phyloP scores from a whole-genome alignment of 257 asterid species.

The Nicotiana sylvestris region DNA sequence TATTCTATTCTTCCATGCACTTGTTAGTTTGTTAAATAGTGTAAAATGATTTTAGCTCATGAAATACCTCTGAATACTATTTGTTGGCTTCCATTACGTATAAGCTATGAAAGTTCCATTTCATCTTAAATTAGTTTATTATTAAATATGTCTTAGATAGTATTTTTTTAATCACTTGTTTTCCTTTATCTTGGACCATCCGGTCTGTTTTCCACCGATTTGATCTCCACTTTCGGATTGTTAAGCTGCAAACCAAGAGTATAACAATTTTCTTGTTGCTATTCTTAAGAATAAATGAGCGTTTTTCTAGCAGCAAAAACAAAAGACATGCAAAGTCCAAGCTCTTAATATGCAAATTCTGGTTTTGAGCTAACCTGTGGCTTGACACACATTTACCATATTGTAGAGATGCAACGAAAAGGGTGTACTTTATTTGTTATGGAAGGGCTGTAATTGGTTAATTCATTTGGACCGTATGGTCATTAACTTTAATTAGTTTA shows the following conservation, averaged over 20 bases:
- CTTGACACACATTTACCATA: background rate
- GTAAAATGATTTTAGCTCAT: too few species aligned
- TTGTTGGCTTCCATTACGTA: too few species aligned
- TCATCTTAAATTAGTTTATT: too few species aligned
- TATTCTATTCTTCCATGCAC: too few species aligned
- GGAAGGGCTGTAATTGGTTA: too few species aligned
- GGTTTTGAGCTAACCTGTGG: too few species aligned
- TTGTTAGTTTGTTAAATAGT: too few species aligned
- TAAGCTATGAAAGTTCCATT: too few species aligned
- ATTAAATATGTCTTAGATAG: too few species aligned
- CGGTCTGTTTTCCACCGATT: conserved; percentile 83
- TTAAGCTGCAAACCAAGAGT: conserved; percentile 46
- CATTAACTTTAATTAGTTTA: too few species aligned
- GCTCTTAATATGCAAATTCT: background rate
- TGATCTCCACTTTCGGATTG: conserved; percentile 61
- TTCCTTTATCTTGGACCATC: conserved; percentile 81
- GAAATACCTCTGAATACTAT: too few species aligned
- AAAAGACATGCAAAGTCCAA: background rate
- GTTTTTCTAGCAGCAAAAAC: background rate
- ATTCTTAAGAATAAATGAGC: background rate
- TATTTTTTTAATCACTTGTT: conserved; percentile 20
- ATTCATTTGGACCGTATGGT: too few species aligned
- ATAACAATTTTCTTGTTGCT: background rate
- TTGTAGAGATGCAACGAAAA: background rate
- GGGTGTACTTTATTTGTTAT: background rate